phyloP scores from a whole-genome alignment of 2,329 filamentous ascomycete genomes.

The Penicillium sp. region DNA sequence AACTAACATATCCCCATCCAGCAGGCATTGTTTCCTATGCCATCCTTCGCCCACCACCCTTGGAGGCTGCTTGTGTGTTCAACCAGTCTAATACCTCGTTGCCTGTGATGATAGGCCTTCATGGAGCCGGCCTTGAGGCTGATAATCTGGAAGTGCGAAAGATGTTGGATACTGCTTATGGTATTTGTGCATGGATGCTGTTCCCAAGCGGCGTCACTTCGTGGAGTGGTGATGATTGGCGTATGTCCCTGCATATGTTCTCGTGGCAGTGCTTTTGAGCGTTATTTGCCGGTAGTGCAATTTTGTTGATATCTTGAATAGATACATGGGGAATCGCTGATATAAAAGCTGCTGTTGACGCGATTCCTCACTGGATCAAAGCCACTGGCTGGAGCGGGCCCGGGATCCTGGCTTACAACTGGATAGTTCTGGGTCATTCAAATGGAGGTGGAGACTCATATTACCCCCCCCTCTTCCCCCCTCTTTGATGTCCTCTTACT shows the following conservation, averaged over 20 bases:
- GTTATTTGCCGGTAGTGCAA: neutral
- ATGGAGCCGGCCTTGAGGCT: conserved; percentile 63
- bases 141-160: conserved; percentile 53
- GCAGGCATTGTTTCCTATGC: conserved; percentile 61
- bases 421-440: conserved; percentile 63
- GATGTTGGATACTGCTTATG: conserved; percentile 55
- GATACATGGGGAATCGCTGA: conserved; percentile 62
- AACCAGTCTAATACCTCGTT: conserved; percentile 25
- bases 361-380: conserved; percentile 58
- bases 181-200: conserved; percentile 60
- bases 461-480: neutral
- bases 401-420: conserved; percentile 50
- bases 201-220: conserved; percentile 62
- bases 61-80: neutral
- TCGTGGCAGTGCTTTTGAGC: neutral
- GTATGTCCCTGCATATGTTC: conserved; percentile 34
- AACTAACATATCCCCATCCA: conserved; percentile 60
- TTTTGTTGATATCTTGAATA: conserved; percentile 8
- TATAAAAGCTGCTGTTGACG: conserved; percentile 56
- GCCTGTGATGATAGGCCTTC: conserved; percentile 58
- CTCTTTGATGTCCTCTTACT: neutral
- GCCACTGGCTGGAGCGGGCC: conserved; percentile 54
- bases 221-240: conserved; percentile 68
- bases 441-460: conserved; percentile 54
- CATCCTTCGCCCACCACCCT: conserved; percentile 59